phyloP scores from a whole-genome alignment of 2,329 filamentous ascomycete species.

The Colletotrichum abscissum region DNA sequence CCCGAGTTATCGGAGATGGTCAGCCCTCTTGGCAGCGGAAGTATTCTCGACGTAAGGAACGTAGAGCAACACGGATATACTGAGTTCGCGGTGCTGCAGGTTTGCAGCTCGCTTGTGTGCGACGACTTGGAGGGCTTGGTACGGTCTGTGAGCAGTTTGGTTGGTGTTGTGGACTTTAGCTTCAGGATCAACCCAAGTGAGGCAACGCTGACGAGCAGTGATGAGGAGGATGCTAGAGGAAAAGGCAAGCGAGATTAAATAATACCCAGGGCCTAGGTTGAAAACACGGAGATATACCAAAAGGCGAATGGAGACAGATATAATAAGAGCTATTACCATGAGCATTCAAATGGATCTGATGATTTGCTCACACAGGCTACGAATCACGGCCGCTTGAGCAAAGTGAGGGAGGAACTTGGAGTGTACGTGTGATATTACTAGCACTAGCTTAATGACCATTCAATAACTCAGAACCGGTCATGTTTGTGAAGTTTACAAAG shows the following conservation, averaged over 20 bases:
- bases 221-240: neutral
- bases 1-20: constrained; percentile 7
- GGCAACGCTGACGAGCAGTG: constrained; percentile 6
- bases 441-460: neutral
- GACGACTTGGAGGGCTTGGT: constrained; percentile 76
- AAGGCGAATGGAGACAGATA: neutral
- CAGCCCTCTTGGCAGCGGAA: constrained; percentile 21
- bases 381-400: neutral
- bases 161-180: constrained; percentile 81
- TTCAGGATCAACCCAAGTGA: constrained; percentile 61
- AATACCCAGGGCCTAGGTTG: neutral
- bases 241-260: constrained; percentile 13
- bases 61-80: constrained; percentile 79
- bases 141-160: constrained; percentile 70
- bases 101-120: constrained; percentile 75
- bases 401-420: neutral
- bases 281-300: neutral
- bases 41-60: constrained; percentile 42
- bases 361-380: neutral
- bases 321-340: neutral
- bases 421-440: neutral
- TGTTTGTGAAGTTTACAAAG: neutral
- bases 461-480: neutral
- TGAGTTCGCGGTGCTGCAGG: constrained; percentile 80
- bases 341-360: no score